Percentiles rank a stretch among this genome's conserved stretches.
These are phyloP conservation scores for Euptelea pleiosperma DNA, from an alignment of 164 flowering plant genomes.

Conservation along the genomic window DNA sequence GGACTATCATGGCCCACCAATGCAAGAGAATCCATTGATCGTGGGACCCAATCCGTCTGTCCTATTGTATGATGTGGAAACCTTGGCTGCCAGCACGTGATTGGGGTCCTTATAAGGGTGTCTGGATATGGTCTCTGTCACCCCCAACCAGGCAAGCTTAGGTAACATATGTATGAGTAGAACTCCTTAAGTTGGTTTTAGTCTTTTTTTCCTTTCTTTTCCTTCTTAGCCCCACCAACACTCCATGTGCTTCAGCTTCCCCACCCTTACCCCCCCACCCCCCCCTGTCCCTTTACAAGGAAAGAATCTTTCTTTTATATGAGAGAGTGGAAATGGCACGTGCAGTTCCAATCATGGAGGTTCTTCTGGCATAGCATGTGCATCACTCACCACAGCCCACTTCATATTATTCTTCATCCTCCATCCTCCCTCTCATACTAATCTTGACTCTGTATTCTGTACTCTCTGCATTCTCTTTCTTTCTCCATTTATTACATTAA, in stretches of 20 bases:
- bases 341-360: constrained; percentile 56
- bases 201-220: constrained; percentile 1
- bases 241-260: constrained; percentile 48
- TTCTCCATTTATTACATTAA: not conserved
- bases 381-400: constrained; percentile 35
- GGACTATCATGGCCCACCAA: not conserved
- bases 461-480: not conserved
- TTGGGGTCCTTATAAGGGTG: constrained; percentile 7
- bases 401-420: constrained; percentile 31
- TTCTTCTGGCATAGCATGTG: constrained; percentile 71
- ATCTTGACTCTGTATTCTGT: too few species aligned
- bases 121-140: not conserved
- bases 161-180: not conserved
- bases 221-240: constrained; percentile 27
- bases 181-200: constrained; percentile 13
- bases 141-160: not conserved
- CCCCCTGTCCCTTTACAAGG: constrained; percentile 22
- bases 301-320: constrained; percentile 40
- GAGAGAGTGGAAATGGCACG: constrained; percentile 28
- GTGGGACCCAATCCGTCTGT: constrained; percentile 1
- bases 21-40: not conserved
- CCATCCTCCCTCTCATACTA: constrained; percentile 3
- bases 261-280: constrained; percentile 14
- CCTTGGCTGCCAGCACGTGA: constrained; percentile 22
- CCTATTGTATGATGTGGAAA: not conserved